These are phyloP conservation scores for Seiridium cupressi DNA, from an alignment of 2,329 filamentous ascomycete genomes.

Conservation along the genomic window DNA sequence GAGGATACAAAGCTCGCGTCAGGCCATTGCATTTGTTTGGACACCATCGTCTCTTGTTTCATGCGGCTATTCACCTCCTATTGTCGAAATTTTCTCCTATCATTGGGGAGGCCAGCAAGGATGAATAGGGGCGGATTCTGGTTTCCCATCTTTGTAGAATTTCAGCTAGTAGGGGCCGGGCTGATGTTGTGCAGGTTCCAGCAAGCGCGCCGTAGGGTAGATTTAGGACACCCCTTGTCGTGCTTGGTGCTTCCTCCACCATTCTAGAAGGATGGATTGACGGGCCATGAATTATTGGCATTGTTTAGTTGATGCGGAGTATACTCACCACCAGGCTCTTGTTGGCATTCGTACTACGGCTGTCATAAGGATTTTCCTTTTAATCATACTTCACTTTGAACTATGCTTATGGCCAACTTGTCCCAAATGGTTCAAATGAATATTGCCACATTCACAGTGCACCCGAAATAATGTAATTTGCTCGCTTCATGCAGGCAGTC, in stretches of 20 bases:
- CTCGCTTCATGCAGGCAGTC: conserved; percentile 1
- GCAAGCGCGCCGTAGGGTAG: not conserved
- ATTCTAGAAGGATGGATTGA: conserved; percentile 1
- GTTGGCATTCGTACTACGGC: too few species aligned
- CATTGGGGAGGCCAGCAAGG: not conserved
- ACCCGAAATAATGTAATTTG: conserved; percentile 3
- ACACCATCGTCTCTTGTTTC: not conserved
- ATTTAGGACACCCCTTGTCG: not conserved
- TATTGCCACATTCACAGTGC: not conserved
- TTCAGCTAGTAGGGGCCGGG: not conserved
- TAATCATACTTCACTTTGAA: too few species aligned
- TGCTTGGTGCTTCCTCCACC: not conserved
- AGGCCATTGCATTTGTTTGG: not conserved
- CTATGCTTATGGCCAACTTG: too few species aligned
- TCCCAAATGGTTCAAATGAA: too few species aligned
- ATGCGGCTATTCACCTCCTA: not conserved
- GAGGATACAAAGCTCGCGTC: too few species aligned
- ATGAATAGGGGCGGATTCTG: not conserved
- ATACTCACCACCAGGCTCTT: too few species aligned
- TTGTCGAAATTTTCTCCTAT: not conserved
- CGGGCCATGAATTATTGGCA: not conserved
- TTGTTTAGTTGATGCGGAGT: too few species aligned
- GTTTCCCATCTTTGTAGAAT: not conserved
- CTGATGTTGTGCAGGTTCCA: not conserved
- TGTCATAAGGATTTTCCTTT: too few species aligned